phyloP scores from a whole-genome alignment of 1,139 yeast genomes.

The Zygosaccharomyces pseudobailii region DNA sequence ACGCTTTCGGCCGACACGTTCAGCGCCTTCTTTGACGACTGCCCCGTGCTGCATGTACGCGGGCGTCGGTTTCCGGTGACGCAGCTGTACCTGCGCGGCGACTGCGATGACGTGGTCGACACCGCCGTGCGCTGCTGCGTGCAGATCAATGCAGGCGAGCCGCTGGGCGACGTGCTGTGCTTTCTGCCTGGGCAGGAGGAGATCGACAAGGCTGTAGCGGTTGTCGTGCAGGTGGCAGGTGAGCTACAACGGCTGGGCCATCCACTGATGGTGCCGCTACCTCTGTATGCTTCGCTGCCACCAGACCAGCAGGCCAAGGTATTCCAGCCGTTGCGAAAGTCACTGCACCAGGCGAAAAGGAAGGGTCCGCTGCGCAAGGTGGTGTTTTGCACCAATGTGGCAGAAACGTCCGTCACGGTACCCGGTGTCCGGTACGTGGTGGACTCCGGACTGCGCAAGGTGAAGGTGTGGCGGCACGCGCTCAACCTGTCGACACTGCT shows the following conservation, averaged over 20 bases:
- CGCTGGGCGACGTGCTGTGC: conserved; percentile 81
- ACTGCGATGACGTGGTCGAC: conserved; percentile 80
- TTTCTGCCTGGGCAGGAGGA: conserved; percentile 97
- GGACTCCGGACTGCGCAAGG: conserved; percentile 88
- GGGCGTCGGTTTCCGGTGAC: conserved; percentile 88
- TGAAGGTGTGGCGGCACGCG: conserved; percentile 91
- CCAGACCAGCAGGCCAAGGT: conserved; percentile 77
- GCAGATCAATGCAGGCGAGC: conserved; percentile 75
- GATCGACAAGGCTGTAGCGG: conserved; percentile 75
- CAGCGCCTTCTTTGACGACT: conserved; percentile 67
- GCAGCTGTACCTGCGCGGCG: conserved; percentile 53
- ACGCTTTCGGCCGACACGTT: conserved; percentile 91
- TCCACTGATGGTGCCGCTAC: conserved; percentile 71
- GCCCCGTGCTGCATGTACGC: conserved; percentile 79
- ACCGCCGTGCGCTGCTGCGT: conserved; percentile 67
- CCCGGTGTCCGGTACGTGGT: conserved; percentile 93
- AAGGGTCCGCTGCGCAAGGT: conserved; percentile 60
- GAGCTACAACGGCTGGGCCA: conserved; percentile 34
- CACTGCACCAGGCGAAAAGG: conserved; percentile 34
- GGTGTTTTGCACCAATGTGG: conserved; percentile 88
- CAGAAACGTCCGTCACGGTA: conserved; percentile 95
- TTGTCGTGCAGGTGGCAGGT: conserved; percentile 51
- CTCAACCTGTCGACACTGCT: conserved; percentile 84
- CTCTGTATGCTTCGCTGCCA: conserved; percentile 89
- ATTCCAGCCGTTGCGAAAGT: conserved; percentile 40